A percentile compares a stretch with the other conserved stretches of the same genome.
phyloP scores from a whole-genome alignment of 441 rosid species.

The Biscutella auriculata region DNA sequence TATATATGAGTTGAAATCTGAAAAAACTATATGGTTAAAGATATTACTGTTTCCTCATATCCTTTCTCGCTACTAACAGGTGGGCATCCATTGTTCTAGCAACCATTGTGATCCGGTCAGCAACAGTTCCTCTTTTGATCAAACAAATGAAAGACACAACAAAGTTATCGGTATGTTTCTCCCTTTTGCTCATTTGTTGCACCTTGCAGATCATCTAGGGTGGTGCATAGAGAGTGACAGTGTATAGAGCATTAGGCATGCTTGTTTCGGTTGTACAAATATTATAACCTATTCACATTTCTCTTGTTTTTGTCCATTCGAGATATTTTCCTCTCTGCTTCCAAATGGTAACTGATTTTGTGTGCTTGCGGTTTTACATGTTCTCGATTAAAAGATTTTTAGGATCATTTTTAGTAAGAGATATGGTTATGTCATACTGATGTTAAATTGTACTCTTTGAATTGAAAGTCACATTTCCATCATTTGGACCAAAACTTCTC shows the following conservation, averaged over 20 bases:
- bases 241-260: not conserved
- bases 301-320: not conserved
- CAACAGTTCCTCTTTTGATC: constrained; percentile 61
- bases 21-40: not conserved
- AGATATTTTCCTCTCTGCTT: not conserved
- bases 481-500: not conserved
- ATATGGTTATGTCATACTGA: not conserved
- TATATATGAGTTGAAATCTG: not conserved
- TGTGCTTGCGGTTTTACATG: not conserved
- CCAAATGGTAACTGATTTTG: not conserved
- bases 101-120: constrained; percentile 54
- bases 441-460: not conserved
- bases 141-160: constrained; percentile 70
- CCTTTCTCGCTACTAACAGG: constrained; percentile 28
- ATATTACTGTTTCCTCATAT: not conserved
- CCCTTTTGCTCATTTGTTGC: not conserved
- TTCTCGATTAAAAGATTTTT: not conserved
- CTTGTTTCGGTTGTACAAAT: not conserved
- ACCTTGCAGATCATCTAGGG: not conserved
- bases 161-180: constrained; percentile 49
- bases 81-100: constrained; percentile 71
- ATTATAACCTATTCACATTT: not conserved
- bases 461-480: not conserved
- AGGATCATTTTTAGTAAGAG: not conserved
- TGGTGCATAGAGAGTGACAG: not conserved